These are phyloP conservation scores for Sporothrix euskadiensis DNA, from an alignment of 2,329 filamentous ascomycete species.

Conservation along the genomic window DNA sequence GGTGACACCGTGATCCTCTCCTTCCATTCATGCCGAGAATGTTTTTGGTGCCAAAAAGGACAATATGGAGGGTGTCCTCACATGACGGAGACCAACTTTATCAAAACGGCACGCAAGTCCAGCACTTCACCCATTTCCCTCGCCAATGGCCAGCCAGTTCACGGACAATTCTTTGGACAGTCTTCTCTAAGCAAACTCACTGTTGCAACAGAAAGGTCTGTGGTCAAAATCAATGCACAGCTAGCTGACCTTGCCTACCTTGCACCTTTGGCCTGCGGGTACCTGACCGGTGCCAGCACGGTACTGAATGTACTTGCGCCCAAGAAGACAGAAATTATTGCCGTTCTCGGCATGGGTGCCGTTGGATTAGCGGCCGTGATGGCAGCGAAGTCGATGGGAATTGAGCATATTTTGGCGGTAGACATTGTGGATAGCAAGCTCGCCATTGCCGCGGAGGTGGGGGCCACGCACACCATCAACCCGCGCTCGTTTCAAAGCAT, in stretches of 20 bases:
- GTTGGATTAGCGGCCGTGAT: constrained; percentile 46
- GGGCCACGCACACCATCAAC: constrained; percentile 37
- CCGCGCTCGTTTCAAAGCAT: not conserved
- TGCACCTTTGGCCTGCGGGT: constrained; percentile 46
- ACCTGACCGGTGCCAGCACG: constrained; percentile 47
- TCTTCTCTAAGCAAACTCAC: not conserved
- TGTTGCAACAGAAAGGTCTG: not conserved
- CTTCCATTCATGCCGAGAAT: not conserved
- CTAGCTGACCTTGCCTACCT: not conserved
- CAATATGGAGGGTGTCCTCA: not conserved
- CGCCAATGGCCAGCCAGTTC: not conserved
- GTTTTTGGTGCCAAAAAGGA: not conserved
- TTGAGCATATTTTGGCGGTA: constrained; percentile 46
- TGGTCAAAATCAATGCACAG: not conserved
- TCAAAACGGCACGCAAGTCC: not conserved
- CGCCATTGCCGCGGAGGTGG: constrained; percentile 45
- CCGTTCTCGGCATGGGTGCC: constrained; percentile 44
- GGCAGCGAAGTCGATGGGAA: constrained; percentile 40
- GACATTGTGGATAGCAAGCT: constrained; percentile 48
- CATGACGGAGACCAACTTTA: constrained; percentile 12
- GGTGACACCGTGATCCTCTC: constrained; percentile 6
- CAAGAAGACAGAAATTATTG: constrained; percentile 36
- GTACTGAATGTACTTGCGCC: constrained; percentile 41
- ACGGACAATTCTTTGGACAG: not conserved
- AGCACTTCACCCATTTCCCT: not conserved